Percentiles rank a stretch among this genome's conserved stretches.
phyloP scores from a whole-genome alignment of 495 filamentous ascomycete species.

The Beverwykella pulmonaria region DNA sequence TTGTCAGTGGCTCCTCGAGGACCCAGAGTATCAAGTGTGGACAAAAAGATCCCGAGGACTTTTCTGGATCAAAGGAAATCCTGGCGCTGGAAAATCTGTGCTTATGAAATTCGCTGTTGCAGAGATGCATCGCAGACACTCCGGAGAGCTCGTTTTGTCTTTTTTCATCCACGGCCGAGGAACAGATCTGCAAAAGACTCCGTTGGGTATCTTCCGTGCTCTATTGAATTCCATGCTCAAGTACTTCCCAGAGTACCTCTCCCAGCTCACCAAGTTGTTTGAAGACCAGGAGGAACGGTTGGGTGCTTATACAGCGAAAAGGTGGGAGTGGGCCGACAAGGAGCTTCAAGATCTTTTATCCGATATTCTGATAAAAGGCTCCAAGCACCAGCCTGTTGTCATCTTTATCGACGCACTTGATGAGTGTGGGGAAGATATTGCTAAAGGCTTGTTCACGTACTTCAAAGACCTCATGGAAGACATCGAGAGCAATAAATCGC shows the following conservation, averaged over 20 bases:
- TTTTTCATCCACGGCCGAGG: conserved; percentile 50
- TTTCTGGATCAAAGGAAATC: conserved; percentile 37
- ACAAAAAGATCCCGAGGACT: not conserved
- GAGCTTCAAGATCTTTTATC: too few species aligned
- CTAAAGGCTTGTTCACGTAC: too few species aligned
- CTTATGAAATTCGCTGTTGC: conserved; percentile 24
- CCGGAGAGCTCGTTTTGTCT: not conserved
- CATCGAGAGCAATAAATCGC: too few species aligned
- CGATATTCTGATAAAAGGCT: not conserved
- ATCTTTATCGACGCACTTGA: conserved; percentile 24
- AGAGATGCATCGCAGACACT: not conserved
- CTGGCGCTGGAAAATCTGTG: conserved; percentile 33
- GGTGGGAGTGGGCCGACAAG: too few species aligned
- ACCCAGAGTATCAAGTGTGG: not conserved
- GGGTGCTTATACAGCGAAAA: too few species aligned
- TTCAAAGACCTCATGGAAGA: too few species aligned
- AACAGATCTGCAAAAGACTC: conserved; percentile 11
- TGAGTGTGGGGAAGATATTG: conserved; percentile 11
- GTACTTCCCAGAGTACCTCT: not conserved
- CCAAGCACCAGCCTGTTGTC: not conserved
- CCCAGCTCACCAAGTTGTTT: too few species aligned
- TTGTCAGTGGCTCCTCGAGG: too few species aligned
- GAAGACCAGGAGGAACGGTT: too few species aligned
- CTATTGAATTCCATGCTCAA: conserved; percentile 2
- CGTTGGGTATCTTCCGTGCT: conserved; percentile 7